phyloP scores from a whole-genome alignment of 116 monocot genomes.

The Posidonia oceanica region DNA sequence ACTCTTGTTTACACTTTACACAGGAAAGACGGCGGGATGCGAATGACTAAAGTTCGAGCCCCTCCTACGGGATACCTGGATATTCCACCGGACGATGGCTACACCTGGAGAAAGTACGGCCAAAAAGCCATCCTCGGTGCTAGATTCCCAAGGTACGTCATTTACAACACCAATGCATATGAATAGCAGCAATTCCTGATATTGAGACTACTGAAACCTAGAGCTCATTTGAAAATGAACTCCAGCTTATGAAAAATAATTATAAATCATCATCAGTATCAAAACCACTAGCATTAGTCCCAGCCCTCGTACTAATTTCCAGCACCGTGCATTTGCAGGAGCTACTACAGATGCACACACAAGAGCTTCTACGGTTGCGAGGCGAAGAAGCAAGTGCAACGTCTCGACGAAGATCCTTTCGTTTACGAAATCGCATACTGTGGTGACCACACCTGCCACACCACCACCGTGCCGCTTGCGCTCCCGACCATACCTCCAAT shows the following conservation, averaged over 20 bases:
- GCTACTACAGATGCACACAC: constrained; percentile 88
- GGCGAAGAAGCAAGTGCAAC: constrained; percentile 81
- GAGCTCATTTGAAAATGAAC: too few species aligned
- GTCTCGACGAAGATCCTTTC: constrained; percentile 57
- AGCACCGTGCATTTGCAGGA: constrained; percentile 21
- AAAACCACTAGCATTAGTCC: too few species aligned
- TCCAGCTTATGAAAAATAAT: too few species aligned
- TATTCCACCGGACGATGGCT: constrained; percentile 72
- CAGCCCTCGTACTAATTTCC: too few species aligned
- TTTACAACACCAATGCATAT: background rate
- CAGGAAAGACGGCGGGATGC: constrained; percentile 33
- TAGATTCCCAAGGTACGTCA: constrained; percentile 56
- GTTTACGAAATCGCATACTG: constrained; percentile 58
- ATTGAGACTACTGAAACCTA: too few species aligned
- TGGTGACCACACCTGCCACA: constrained; percentile 59
- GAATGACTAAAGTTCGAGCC: constrained; percentile 26
- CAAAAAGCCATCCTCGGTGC: constrained; percentile 66
- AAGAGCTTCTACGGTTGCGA: constrained; percentile 74
- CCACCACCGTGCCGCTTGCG: constrained; percentile 42
- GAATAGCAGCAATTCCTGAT: too few species aligned
- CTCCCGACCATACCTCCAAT: constrained; percentile 11
- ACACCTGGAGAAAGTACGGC: constrained; percentile 93
- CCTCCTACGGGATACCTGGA: constrained; percentile 38
- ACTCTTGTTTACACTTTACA: too few species aligned
- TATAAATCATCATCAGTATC: too few species aligned